phyloP scores from a whole-genome alignment of 192 early-diverging fungal species.

The Diversispora epigaea region DNA sequence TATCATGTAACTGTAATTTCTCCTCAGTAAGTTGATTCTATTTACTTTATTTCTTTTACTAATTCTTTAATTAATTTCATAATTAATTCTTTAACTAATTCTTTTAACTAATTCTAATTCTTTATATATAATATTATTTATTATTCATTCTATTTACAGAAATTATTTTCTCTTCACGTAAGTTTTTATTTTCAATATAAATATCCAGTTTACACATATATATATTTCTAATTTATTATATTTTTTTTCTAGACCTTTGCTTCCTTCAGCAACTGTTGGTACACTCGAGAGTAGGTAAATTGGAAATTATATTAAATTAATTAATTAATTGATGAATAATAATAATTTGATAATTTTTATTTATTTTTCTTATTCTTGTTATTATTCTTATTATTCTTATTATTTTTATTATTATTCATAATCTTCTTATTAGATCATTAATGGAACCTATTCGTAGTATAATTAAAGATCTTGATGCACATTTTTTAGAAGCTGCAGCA shows the following conservation, averaged over 20 bases:
- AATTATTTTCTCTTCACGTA: conserved; percentile 62
- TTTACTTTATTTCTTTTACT: neutral
- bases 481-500: conserved; percentile 52
- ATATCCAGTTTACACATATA: neutral
- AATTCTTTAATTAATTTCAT: neutral
- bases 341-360: neutral
- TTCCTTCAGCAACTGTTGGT: conserved; percentile 52
- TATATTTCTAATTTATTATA: conserved; percentile 14
- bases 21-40: conserved; percentile 38
- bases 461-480: conserved; percentile 38
- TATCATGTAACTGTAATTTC: conserved; percentile 56
- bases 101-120: neutral
- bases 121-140: neutral
- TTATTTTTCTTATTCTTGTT: neutral
- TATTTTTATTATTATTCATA: neutral
- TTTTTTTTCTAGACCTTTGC: conserved; percentile 40
- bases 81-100: neutral
- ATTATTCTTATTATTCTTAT: neutral
- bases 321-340: no score
- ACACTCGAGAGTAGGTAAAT: conserved; percentile 57
- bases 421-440: conserved; percentile 46
- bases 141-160: conserved; percentile 22
- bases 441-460: conserved; percentile 57
- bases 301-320: neutral
- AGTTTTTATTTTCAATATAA: neutral